Evolutionary conservation across 176 grass and related monocot species (phyloP).

Genomic region (Lolium multiflorum): DNA sequence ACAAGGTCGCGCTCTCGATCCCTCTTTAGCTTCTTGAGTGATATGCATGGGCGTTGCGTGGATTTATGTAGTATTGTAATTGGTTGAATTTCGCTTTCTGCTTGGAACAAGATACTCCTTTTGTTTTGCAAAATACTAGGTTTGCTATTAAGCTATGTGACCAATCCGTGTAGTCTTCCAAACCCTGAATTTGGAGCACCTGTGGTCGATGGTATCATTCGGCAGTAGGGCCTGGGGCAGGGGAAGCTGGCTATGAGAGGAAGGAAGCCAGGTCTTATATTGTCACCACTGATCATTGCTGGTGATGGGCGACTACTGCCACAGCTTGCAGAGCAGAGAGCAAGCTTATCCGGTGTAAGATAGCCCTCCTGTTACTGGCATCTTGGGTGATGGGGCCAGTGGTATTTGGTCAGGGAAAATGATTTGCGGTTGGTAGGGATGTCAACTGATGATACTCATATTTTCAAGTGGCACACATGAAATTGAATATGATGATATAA

Average conservation of each 20-base stretch:
- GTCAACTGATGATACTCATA: conserved; percentile 3
- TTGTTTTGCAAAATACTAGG: conserved; percentile 12
- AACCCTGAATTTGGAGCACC: neutral
- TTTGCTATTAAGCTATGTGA: neutral
- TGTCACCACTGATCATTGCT: neutral
- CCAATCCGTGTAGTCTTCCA: neutral
- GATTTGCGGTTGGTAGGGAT: neutral
- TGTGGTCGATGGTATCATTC: neutral
- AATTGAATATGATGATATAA: neutral
- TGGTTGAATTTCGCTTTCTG: conserved; percentile 17
- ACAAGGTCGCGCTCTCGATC: conserved; percentile 51
- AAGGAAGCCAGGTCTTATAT: neutral
- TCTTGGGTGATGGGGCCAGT: neutral
- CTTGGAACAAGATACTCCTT: neutral
- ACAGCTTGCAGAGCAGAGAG: neutral
- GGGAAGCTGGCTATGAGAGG: neutral
- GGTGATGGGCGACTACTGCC: neutral
- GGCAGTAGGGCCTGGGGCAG: neutral
- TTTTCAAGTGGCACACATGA: conserved; percentile 4
- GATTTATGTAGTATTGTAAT: neutral
- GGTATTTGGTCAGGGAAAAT: neutral
- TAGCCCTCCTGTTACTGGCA: neutral
- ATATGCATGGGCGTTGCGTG: neutral
- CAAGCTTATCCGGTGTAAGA: neutral
- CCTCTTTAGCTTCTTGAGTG: conserved; percentile 1